Evolutionary conservation across 2,329 filamentous ascomycete species (phyloP), one percentile per base, ranked within the genome.

Genomic region (Curvularia eragrostidis): DNA sequence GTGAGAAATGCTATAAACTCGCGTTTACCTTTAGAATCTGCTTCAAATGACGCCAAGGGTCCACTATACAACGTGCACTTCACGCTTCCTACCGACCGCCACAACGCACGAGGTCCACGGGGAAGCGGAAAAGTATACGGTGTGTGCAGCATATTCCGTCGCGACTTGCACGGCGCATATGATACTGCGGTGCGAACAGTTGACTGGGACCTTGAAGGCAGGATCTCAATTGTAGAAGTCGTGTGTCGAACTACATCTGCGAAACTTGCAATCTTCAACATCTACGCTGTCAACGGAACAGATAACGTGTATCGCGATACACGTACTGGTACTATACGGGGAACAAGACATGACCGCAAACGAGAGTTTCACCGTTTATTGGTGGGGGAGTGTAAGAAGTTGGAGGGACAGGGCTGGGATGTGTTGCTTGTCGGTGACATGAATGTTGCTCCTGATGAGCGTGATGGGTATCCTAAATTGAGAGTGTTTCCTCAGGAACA

Each of bases 281-380:
- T 84, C 28, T 85, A 84, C 63, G 80, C 81, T 39, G 80, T 84
- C 12, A 85, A 85, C 63, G 83, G 83, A 2, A 85, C 83, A 0
- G 71, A 77, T 0, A 78, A 77, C 26, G 69, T 77, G 0, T 84
- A 84, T 66, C 77, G 77, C 18, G 74, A 79, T 52, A 71, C 81
- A 0, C n/a, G 61, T 1, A 83, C 78, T 0, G 83, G 83, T 3
- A 56, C 61, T 7, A 58, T 79, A 0, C 52, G 58, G 3, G 81
- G 82, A 0, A 84, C 80, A 0, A 72, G 83, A 15, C 82, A 86
- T 67, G 80, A 83, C 52, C 76, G 80, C 28, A 86, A 86, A 66
- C 70, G 82, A 1, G 69, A 73, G 4, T 80, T 85, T 34, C 82
- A 86, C 57, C 59, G 66, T 2, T 68, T 77, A 1, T 75, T 86